Evolutionary conservation across 371 early-diverging fungal genomes (phyloP), one percentile per base, ranked within the genome.

Genomic region (Circinella umbellata): DNA sequence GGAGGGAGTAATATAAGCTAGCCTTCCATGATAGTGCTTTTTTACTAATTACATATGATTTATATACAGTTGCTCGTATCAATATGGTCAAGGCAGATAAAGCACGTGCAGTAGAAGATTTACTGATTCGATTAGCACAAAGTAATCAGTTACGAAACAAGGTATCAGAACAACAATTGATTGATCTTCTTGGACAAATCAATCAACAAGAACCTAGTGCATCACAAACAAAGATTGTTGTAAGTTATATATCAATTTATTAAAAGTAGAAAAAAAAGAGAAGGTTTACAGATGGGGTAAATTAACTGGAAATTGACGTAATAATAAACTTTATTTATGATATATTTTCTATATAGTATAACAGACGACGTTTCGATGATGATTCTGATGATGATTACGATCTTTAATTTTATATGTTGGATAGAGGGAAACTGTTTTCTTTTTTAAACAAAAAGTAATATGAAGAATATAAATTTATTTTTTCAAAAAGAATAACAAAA

Each of bases 1-100:
- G 42, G 42, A 42, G 3, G 6, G 11, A 42, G 11, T 42, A 3
- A 42, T 42, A 42, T 42, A 42, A 27, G 1, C 27, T 42, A 42
- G 11, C 42, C 42, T 42, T 11, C 42, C 42, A 9, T 42, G 42
- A 42, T 42, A 42, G 0, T 42, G 27, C 0, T 27, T 27, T 27
- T 27, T 27, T 27, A 27, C 2, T 27, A 2, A 27, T 27, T 27
- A 27, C 2, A 27, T 27, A 27, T 54, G 15, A 15, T 49, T 5
- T 17, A 36, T 35, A 47, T 17, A 39, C 68, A 93, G 93, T 97
- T 77, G 90, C 92, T 4, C 89, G 96, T 46, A 96, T 97, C 68
- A 88, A 92, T 20, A 92, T 96, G 75, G 96, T 98, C 13, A 96
- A 96, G 76, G 88, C 90, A 4, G 95, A 93, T 17, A 94, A 94